A percentile compares a stretch with the other conserved stretches of the same genome.
phyloP scores from a whole-genome alignment of 1,284 basidiomycete species.

The Pholiota adiposa region DNA sequence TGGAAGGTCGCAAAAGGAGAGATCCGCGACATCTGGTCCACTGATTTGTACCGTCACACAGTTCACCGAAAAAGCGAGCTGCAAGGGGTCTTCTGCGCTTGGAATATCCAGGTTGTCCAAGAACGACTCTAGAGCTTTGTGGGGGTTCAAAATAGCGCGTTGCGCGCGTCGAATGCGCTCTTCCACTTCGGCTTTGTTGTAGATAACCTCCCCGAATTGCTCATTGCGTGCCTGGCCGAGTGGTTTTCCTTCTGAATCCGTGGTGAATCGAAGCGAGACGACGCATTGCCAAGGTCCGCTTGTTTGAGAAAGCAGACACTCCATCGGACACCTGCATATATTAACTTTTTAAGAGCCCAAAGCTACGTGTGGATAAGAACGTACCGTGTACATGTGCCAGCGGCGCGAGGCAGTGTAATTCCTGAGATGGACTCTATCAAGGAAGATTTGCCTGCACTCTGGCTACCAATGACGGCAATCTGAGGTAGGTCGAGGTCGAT shows the following conservation, averaged over 20 bases:
- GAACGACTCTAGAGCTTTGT: conserved; percentile 36
- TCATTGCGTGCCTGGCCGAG: conserved; percentile 45
- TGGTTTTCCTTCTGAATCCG: conserved; percentile 46
- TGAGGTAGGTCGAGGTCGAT: conserved; percentile 70
- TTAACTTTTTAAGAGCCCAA: background rate
- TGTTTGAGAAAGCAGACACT: conserved; percentile 60
- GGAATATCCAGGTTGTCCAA: conserved; percentile 48
- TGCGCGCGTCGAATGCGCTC: conserved; percentile 73
- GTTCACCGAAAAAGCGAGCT: background rate
- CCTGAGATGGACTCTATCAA: conserved; percentile 78
- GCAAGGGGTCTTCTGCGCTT: background rate
- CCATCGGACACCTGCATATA: conserved; percentile 66
- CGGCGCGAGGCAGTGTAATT: conserved; percentile 68
- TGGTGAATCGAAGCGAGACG: conserved; percentile 59
- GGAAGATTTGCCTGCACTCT: conserved; percentile 76
- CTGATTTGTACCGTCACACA: conserved; percentile 63
- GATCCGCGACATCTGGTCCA: conserved; percentile 68
- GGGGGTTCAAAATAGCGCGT: conserved; percentile 70
- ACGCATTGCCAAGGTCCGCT: conserved; percentile 59
- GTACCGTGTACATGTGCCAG: conserved; percentile 66
- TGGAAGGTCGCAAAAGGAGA: conserved; percentile 76
- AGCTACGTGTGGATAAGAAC: conserved; percentile 4
- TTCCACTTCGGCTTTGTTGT: conserved; percentile 58
- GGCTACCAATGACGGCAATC: conserved; percentile 69
- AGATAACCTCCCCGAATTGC: conserved; percentile 59